Conservation (phyloP, 2,329 filamentous ascomycete species). For the Sporothrix brasiliensis region DNA sequence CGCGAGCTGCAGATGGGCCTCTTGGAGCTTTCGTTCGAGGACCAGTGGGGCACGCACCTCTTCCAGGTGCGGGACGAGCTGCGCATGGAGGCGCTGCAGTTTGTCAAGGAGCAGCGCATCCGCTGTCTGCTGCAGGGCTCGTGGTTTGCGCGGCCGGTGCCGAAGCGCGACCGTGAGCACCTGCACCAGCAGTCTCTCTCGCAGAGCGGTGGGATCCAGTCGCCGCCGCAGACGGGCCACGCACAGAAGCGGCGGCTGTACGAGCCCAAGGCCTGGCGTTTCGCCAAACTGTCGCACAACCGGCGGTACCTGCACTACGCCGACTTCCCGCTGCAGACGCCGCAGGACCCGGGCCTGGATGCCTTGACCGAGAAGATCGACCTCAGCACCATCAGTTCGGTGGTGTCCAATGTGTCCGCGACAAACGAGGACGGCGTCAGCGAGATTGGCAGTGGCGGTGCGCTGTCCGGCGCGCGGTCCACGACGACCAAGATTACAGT, state of each 20-base stretch:
- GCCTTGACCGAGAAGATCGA: conserved; percentile 80
- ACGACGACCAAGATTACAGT: conserved; percentile 87
- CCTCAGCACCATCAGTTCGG: conserved; percentile 82
- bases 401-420: conserved; percentile 87
- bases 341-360: conserved; percentile 71
- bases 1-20: conserved; percentile 92
- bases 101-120: conserved; percentile 95
- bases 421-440: conserved; percentile 56
- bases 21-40: conserved; percentile 86
- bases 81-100: conserved; percentile 87
- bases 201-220: conserved; percentile 43
- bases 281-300: conserved; percentile 87
- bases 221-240: conserved; percentile 46
- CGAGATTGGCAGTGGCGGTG: conserved; percentile 46
- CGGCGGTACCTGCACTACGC: conserved; percentile 86
- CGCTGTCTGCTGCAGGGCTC: conserved; percentile 84
- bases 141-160: conserved; percentile 71
- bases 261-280: conserved; percentile 70
- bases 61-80: conserved; percentile 89
- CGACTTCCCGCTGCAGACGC: conserved; percentile 71
- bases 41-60: conserved; percentile 90
- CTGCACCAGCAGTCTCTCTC: conserved; percentile 44
- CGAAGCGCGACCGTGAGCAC: conserved; percentile 46
- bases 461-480: conserved; percentile 41
- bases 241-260: conserved; percentile 46